Evolutionary conservation across 169 alveolate species (phyloP).

Genomic region (Eimeria falciformis): DNA sequence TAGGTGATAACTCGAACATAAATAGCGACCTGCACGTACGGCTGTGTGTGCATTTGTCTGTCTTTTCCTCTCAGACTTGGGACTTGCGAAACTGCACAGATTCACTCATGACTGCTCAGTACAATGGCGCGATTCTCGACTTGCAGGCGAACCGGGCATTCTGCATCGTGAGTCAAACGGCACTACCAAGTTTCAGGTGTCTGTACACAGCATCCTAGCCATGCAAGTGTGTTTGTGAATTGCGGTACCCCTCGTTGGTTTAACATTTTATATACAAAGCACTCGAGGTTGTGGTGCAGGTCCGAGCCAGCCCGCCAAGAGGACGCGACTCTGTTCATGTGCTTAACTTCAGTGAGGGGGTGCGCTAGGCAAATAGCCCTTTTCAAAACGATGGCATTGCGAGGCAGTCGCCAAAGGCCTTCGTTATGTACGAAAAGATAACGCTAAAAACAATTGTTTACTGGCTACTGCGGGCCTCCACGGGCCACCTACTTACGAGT

Average conservation of each 20-base stretch:
- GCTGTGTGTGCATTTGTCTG: not conserved
- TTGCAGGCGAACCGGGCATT: conserved; percentile 75
- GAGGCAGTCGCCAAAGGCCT: too few relatives aligned
- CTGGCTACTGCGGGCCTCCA: conserved; percentile 47
- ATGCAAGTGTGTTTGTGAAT: not conserved
- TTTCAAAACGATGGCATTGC: too few relatives aligned
- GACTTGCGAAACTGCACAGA: conserved; percentile 74
- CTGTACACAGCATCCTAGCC: not conserved
- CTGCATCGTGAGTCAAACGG: conserved; percentile 51
- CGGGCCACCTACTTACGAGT: too few relatives aligned
- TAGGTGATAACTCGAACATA: not conserved
- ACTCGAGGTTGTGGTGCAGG: conserved; percentile 52
- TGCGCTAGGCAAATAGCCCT: too few relatives aligned
- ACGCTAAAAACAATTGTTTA: too few relatives aligned
- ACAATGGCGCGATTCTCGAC: conserved; percentile 72
- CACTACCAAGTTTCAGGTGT: not conserved
- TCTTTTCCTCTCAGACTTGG: conserved; percentile 61
- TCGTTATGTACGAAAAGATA: too few relatives aligned
- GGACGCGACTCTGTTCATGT: conserved; percentile 71
- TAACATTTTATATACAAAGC: not conserved
- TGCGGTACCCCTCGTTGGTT: too few relatives aligned
- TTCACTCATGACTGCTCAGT: conserved; percentile 74
- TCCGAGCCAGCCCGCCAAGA: conserved; percentile 69
- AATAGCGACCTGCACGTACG: not conserved
- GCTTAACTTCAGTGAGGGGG: conserved; percentile 70